phyloP scores from a whole-genome alignment of 495 filamentous ascomycete species.

The Elaphomyces granulatus region DNA sequence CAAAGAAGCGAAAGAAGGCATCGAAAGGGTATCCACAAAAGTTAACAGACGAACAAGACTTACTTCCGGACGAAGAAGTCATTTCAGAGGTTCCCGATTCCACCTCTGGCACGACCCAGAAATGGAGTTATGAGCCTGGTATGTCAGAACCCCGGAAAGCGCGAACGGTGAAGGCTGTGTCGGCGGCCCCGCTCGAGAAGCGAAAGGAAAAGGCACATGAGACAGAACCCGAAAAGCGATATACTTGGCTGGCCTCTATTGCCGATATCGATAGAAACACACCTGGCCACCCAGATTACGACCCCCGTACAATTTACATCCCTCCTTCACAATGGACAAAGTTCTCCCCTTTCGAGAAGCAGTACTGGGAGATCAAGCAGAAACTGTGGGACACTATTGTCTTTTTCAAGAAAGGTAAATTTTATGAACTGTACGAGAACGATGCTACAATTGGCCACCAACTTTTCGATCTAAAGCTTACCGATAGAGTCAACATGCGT shows the following conservation, averaged over 20 bases:
- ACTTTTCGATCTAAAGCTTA: constrained; percentile 94
- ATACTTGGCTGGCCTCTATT: constrained; percentile 78
- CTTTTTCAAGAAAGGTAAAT: constrained; percentile 99
- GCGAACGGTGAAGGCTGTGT: constrained; percentile 22
- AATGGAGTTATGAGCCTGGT: constrained; percentile 82
- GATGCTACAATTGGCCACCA: constrained; percentile 96
- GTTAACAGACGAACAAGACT: constrained; percentile 34
- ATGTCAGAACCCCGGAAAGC: constrained; percentile 46
- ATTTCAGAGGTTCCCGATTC: constrained; percentile 36
- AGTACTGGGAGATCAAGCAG: constrained; percentile 99
- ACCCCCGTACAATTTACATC: constrained; percentile 82
- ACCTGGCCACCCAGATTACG: constrained; percentile 72
- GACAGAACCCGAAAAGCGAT: constrained; percentile 66
- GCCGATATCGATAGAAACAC: constrained; percentile 70
- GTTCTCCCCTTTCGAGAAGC: constrained; percentile 91
- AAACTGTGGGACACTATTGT: constrained; percentile 96
- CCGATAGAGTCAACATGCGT: constrained; percentile 97
- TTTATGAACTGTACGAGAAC: constrained; percentile 97
- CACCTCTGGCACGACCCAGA: constrained; percentile 48
- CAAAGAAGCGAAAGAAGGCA: constrained; percentile 61
- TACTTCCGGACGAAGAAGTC: constrained; percentile 34
- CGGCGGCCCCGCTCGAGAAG: constrained; percentile 34
- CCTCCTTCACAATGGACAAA: constrained; percentile 59
- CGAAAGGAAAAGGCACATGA: constrained; percentile 63
- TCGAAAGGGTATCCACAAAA: constrained; percentile 36